Evolutionary conservation across 1,139 yeast species (phyloP).

Genomic region (Saccharomyces hybrid): DNA sequence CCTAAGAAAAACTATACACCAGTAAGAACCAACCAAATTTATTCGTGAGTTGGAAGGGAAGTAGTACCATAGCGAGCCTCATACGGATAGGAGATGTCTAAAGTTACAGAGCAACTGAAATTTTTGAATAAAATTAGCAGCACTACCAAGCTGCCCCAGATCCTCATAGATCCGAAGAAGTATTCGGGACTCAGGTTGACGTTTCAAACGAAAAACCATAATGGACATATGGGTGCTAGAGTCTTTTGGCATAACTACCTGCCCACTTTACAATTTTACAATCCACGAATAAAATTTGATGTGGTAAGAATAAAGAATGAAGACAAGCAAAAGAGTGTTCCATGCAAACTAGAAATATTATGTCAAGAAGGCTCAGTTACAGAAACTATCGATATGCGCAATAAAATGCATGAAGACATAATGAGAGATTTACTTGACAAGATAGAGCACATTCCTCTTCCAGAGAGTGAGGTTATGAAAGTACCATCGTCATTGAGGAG

Average conservation of each 20-base stretch:
- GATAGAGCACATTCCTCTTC: conserved; percentile 21
- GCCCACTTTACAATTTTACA: conserved; percentile 77
- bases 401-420: conserved; percentile 20
- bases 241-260: conserved; percentile 66
- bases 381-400: conserved; percentile 25
- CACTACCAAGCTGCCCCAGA: conserved; percentile 26
- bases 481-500: neutral
- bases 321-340: conserved; percentile 26
- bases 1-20: neutral
- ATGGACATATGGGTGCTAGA: conserved; percentile 48
- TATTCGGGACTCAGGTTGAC: conserved; percentile 33
- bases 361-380: conserved; percentile 24
- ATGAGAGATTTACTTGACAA: conserved; percentile 24
- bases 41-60: too few relatives aligned
- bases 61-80: neutral
- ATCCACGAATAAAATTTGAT: conserved; percentile 57
- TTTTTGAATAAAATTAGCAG: conserved; percentile 25
- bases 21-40: neutral
- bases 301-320: conserved; percentile 49
- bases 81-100: conserved; percentile 13
- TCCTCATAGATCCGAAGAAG: conserved; percentile 21
- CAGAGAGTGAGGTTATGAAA: conserved; percentile 18
- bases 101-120: conserved; percentile 22
- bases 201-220: conserved; percentile 39
- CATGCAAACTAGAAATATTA: conserved; percentile 24